Evolutionary conservation across 1,284 basidiomycete species (phyloP).

Genomic region (Pyrrhoderma lamaoense): DNA sequence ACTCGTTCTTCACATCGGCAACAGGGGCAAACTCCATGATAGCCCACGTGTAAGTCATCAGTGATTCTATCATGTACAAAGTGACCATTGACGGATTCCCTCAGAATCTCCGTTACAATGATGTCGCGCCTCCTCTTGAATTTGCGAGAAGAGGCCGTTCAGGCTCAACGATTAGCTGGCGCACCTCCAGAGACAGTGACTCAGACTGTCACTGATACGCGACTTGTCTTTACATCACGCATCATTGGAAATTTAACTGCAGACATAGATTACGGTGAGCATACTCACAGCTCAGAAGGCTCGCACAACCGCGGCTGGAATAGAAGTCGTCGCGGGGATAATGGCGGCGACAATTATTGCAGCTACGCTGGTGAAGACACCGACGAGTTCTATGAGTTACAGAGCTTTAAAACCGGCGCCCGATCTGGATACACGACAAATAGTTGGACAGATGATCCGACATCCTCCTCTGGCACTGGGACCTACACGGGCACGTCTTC

Average conservation of each 20-base stretch:
- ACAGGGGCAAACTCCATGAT: constrained; percentile 16
- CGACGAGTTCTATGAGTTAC: constrained; percentile 6
- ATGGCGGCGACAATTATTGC: constrained; percentile 9
- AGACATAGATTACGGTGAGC: constrained; percentile 8
- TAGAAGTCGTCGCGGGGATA: not conserved
- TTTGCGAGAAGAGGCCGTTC: constrained; percentile 13
- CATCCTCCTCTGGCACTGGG: constrained; percentile 6
- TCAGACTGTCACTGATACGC: constrained; percentile 14
- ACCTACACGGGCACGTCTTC: constrained; percentile 6
- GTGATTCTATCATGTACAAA: too few species aligned
- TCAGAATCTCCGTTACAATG: constrained; percentile 15
- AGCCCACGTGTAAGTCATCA: constrained; percentile 12
- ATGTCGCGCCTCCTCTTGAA: constrained; percentile 17
- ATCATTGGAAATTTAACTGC: constrained; percentile 16
- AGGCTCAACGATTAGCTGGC: not conserved
- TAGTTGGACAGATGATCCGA: not conserved
- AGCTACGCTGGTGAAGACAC: constrained; percentile 9
- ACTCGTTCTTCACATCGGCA: constrained; percentile 14
- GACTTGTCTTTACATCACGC: constrained; percentile 17
- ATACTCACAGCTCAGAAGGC: not conserved
- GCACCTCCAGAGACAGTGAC: not conserved
- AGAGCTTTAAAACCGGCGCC: constrained; percentile 5
- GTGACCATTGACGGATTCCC: not conserved
- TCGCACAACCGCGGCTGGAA: too few species aligned
- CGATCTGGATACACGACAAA: constrained; percentile 1